Evolutionary conservation across 2,329 filamentous ascomycete genomes (phyloP).

Genomic region (Alternaria ethzedia): DNA sequence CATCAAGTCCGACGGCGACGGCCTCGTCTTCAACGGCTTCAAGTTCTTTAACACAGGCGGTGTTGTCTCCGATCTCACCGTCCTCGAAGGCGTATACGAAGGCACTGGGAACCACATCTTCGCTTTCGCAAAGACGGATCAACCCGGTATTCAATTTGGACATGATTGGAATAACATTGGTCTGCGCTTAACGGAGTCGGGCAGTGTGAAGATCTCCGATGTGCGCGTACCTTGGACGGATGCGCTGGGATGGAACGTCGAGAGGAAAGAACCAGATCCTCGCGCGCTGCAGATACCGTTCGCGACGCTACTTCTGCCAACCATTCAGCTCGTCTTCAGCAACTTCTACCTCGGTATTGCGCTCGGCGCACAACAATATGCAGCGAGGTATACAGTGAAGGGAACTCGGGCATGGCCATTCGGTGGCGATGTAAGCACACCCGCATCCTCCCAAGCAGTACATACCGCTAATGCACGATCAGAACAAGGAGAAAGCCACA

Average conservation of each 20-base stretch:
- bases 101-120: constrained; percentile 68
- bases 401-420: constrained; percentile 69
- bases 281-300: constrained; percentile 61
- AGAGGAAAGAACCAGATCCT: constrained; percentile 59
- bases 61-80: constrained; percentile 69
- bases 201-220: constrained; percentile 65
- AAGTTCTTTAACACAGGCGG: constrained; percentile 74
- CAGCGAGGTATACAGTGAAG: constrained; percentile 62
- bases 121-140: constrained; percentile 64
- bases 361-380: constrained; percentile 62
- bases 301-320: constrained; percentile 64
- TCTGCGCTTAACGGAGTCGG: constrained; percentile 68
- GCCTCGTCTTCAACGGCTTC: constrained; percentile 65
- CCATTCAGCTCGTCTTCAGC: constrained; percentile 69
- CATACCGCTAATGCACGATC: neutral
- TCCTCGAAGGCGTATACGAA: constrained; percentile 68
- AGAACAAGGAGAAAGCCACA: constrained; percentile 62
- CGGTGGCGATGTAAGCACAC: constrained; percentile 57
- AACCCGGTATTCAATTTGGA: constrained; percentile 63
- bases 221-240: constrained; percentile 65
- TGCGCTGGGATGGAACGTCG: constrained; percentile 65
- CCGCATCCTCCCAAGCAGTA: neutral
- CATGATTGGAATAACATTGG: constrained; percentile 72
- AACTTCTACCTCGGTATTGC: constrained; percentile 72
- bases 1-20: constrained; percentile 61